Conservation (phyloP, 1,139 yeast species). For the Fermentozyma sake region DNA sequence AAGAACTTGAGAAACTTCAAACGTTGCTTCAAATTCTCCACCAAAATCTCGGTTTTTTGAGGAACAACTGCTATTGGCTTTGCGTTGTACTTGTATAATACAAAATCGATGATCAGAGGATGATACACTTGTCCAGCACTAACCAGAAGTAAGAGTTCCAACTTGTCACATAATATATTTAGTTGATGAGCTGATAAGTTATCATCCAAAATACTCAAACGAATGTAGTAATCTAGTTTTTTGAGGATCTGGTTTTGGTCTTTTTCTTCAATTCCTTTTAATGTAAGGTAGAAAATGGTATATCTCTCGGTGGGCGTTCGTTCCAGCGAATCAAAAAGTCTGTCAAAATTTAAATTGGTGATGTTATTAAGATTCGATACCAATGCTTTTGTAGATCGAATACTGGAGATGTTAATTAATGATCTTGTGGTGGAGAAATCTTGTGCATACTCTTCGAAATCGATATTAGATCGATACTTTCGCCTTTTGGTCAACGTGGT, state of each 20-base stretch:
- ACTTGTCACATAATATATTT: constrained; percentile 7
- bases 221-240: constrained; percentile 15
- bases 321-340: constrained; percentile 8
- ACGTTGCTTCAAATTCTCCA: constrained; percentile 8
- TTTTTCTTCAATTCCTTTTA: constrained; percentile 3
- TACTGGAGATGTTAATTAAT: no score
- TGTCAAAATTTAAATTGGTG: constrained; percentile 12
- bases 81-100: constrained; percentile 7
- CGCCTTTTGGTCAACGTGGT: constrained; percentile 5
- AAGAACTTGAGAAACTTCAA: constrained; percentile 6
- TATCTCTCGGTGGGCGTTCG: no score
- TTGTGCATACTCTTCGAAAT: no score
- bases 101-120: constrained; percentile 16
- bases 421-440: no score
- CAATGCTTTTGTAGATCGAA: constrained; percentile 10
- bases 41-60: constrained; percentile 1
- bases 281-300: no score
- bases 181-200: constrained; percentile 11
- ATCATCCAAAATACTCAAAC: constrained; percentile 16
- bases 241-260: constrained; percentile 1
- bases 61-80: constrained; percentile 4
- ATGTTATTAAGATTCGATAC: constrained; percentile 13
- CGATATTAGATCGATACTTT: no score
- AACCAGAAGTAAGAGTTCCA: constrained; percentile 6
- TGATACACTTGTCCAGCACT: constrained; percentile 9